Evolutionary conservation across 148 eudicot genomes (phyloP).

Genomic region (Silene conica): DNA sequence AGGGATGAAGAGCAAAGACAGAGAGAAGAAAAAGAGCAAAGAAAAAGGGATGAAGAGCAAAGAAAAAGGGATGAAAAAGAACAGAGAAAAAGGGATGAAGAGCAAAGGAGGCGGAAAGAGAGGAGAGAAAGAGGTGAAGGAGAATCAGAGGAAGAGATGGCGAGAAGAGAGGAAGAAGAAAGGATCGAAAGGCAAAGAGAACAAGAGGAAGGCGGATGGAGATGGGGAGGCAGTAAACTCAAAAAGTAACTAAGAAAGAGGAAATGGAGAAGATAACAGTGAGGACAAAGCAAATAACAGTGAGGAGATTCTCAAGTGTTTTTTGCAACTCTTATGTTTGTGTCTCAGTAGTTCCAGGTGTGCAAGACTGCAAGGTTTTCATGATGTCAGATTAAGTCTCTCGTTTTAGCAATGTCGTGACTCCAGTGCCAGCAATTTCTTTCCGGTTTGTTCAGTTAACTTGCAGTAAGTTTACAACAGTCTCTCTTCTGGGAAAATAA

Average conservation of each 20-base stretch:
- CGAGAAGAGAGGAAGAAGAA: conserved; percentile 23
- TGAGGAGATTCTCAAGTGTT: background rate
- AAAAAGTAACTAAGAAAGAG: background rate
- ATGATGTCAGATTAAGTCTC: background rate
- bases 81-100: conserved; percentile 1
- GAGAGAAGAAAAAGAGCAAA: conserved; percentile 14
- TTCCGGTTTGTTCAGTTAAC: background rate
- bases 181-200: conserved; percentile 22
- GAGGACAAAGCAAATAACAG: background rate
- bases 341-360: background rate
- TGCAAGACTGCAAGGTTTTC: too few relatives aligned
- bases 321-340: background rate
- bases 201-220: conserved; percentile 14
- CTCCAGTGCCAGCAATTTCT: background rate
- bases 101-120: background rate
- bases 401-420: background rate
- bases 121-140: conserved; percentile 14
- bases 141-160: conserved; percentile 26
- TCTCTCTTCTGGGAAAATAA: too few relatives aligned
- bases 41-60: too few relatives aligned
- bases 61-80: background rate
- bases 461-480: background rate
- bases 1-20: background rate
- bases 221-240: background rate
- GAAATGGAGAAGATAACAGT: background rate